Conservation (phyloP, 768 basidiomycete genomes). For the Mrakia frigida region DNA sequence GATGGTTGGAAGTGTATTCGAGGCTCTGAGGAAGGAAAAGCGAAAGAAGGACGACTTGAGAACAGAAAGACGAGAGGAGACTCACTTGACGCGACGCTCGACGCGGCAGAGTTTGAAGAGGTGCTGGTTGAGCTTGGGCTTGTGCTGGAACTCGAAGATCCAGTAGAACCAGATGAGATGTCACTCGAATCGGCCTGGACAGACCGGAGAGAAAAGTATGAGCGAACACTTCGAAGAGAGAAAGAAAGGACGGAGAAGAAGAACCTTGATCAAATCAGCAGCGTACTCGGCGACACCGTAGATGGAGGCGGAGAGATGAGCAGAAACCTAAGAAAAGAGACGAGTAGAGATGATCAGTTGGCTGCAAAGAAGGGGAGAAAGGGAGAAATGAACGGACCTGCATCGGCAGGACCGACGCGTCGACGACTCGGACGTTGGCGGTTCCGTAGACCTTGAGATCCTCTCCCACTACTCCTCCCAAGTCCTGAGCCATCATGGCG, state of each 20-base stretch:
- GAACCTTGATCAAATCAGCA: conserved; percentile 32
- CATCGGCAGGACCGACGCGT: conserved; percentile 58
- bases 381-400: conserved; percentile 35
- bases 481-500: conserved; percentile 54
- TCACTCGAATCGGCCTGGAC: not conserved
- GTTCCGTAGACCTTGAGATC: conserved; percentile 56
- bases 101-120: not conserved
- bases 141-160: not conserved
- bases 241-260: not conserved
- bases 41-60: not conserved
- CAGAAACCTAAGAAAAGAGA: conserved; percentile 41
- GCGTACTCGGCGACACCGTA: conserved; percentile 36
- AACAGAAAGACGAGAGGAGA: not conserved
- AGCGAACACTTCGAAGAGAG: not conserved
- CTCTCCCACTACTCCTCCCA: conserved; percentile 57
- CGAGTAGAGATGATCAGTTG: too few species aligned
- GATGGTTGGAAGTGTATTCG: not conserved
- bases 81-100: not conserved
- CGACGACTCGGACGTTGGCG: conserved; percentile 57
- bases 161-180: not conserved
- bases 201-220: not conserved
- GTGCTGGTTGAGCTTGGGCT: not conserved
- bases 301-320: conserved; percentile 48
- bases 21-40: not conserved
- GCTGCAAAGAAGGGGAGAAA: too few species aligned